A percentile compares a stretch with the other conserved stretches of the same genome.
These are phyloP conservation scores for Penicillium sp. DNA, from an alignment of 2,329 filamentous ascomycete genomes.

Conservation along the genomic window DNA sequence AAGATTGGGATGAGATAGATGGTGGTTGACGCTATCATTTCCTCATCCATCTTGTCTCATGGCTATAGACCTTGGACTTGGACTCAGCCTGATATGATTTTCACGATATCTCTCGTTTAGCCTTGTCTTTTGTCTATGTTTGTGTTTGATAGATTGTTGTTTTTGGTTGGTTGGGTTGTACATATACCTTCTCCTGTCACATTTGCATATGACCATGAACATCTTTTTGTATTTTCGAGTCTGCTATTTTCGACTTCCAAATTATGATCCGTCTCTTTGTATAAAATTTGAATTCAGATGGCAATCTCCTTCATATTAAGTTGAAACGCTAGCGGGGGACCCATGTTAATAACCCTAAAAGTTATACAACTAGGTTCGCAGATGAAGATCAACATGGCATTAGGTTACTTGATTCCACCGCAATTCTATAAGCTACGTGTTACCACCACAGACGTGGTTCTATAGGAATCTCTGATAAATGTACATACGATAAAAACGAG, in stretches of 20 bases:
- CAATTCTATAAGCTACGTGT: background rate
- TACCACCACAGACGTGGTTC: background rate
- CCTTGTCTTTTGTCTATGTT: background rate
- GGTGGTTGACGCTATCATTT: background rate
- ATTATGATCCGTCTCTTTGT: background rate
- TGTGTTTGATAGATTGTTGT: background rate
- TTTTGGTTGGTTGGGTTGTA: background rate
- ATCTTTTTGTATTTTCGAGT: too few relatives aligned
- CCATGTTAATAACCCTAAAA: background rate
- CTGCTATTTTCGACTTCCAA: too few relatives aligned
- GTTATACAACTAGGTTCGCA: too few relatives aligned
- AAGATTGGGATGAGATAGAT: background rate
- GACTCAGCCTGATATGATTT: background rate
- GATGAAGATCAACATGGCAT: background rate
- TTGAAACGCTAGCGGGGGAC: background rate
- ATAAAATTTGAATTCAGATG: background rate
- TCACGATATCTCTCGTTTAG: slow-evolving; percentile 3
- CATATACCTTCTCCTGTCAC: background rate
- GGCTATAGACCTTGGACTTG: background rate
- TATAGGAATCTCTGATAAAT: background rate
- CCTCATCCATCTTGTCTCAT: background rate
- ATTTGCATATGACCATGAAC: too few relatives aligned
- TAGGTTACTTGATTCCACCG: background rate
- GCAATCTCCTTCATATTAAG: background rate
- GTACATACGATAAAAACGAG: background rate